Evolutionary conservation across 1,284 basidiomycete species (phyloP).

Genomic region (Apiotrichum veenhuisii): DNA sequence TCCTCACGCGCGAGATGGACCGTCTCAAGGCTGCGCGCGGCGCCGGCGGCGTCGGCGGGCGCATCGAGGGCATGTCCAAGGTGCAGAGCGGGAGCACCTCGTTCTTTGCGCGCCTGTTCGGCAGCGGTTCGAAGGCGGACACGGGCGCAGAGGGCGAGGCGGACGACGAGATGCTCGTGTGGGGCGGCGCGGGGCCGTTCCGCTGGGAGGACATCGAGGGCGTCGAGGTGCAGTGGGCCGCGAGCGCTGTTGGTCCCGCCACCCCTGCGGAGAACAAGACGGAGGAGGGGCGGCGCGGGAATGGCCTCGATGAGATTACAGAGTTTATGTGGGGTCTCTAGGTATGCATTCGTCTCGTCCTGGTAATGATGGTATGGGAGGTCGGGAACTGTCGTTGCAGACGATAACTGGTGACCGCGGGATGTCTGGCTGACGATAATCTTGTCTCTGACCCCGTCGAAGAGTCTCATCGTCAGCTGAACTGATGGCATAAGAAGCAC

Average conservation of each 20-base stretch:
- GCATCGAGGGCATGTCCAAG: constrained; percentile 44
- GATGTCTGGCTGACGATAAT: too few relatives aligned
- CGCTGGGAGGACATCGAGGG: constrained; percentile 48
- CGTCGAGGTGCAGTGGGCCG: constrained; percentile 40
- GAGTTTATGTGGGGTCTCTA: constrained; percentile 32
- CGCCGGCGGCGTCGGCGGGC: constrained; percentile 28
- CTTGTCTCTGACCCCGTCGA: too few relatives aligned
- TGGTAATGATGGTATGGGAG: neutral
- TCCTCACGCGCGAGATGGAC: constrained; percentile 48
- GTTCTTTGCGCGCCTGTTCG: constrained; percentile 30
- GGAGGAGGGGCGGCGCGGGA: constrained; percentile 17
- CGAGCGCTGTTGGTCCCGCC: constrained; percentile 28
- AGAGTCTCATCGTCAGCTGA: too few relatives aligned
- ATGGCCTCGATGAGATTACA: constrained; percentile 39
- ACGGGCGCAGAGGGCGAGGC: constrained; percentile 25
- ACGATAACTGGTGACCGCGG: too few relatives aligned
- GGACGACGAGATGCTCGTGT: constrained; percentile 41
- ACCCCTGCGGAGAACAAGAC: neutral
- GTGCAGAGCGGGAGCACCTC: constrained; percentile 24
- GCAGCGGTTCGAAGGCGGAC: constrained; percentile 7
- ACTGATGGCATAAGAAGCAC: too few relatives aligned
- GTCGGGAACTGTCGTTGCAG: too few relatives aligned
- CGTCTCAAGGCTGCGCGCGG: constrained; percentile 41
- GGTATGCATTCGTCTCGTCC: neutral
- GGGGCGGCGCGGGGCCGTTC: constrained; percentile 42